Evolutionary conservation across 164 flowering plant species (phyloP), one percentile per base, ranked within the genome.

Genomic region (Aristolochia californica): DNA sequence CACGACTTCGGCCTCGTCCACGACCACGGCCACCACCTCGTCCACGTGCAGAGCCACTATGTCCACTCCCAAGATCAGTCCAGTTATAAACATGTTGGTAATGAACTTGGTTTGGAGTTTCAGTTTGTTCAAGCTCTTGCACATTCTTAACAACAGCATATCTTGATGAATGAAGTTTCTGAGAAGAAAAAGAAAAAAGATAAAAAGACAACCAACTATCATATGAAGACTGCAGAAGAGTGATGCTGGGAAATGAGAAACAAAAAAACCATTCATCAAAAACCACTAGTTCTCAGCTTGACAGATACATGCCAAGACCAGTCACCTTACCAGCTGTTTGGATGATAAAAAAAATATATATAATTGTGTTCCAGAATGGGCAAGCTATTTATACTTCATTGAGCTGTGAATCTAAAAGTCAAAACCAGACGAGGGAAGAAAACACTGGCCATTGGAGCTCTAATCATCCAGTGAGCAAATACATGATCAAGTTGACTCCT

Each of bases 111-210:
- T 74, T 62, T n/a, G 65, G 62, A 62, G 66, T 50, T 43, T 58
- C 74, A 24, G 66, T 25, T 0, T 40, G 40, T 53, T 70, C 75
- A 49, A 67, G 50, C 52, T 68, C 79, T 57, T 70, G 73, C 40
- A 61, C 52, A n/a, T 69, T 75, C 63, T 76, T 81, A 38, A 59
- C 70, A 47, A 62, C 69, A 26, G 72, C 62, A 65, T 58, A 71
- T 56, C 67, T 79, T 23, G 56, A 75, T 21, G 63, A 71, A 13
- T 78, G 77, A 48, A 65, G 60, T 61, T 75, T 76, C 88, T 84
- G 75, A 5, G 16, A 2, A 14, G 10, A 48, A 44, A n/a, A 16
- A 38, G 3, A 22, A 48, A 4, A 16, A 14, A 9, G 15, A 5
- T 28, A 5, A 21, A 53, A 18, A 23, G 55, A 53, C 25, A 53